These are phyloP conservation scores for Paraconiothyrium brasiliense DNA, from an alignment of 2,329 filamentous ascomycete species.

Conservation along the genomic window DNA sequence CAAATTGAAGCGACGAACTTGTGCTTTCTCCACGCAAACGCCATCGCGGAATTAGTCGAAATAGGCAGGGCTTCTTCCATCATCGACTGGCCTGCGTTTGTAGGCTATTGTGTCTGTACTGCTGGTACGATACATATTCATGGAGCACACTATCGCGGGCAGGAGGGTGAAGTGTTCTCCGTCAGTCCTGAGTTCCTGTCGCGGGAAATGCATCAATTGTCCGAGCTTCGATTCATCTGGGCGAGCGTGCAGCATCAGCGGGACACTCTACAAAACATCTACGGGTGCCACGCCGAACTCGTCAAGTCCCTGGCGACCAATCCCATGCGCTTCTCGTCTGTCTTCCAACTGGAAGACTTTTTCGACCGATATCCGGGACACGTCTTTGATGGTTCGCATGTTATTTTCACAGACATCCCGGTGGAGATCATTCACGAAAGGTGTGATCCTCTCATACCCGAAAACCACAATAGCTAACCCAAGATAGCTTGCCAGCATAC, in stretches of 20 bases:
- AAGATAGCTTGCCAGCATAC: conserved; percentile 42
- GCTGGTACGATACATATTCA: conserved; percentile 90
- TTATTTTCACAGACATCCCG: conserved; percentile 73
- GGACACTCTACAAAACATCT: conserved; percentile 80
- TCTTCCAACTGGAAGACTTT: conserved; percentile 87
- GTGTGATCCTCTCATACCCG: conserved; percentile 45
- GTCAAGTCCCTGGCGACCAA: conserved; percentile 75
- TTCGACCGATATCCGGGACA: conserved; percentile 82
- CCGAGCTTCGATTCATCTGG: conserved; percentile 79
- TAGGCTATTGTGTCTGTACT: conserved; percentile 86
- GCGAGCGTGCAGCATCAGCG: conserved; percentile 81
- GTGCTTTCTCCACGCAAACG: conserved; percentile 87
- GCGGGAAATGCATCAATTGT: conserved; percentile 81
- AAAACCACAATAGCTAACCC: conserved; percentile 22
- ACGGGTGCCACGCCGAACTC: conserved; percentile 81
- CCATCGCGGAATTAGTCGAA: conserved; percentile 83
- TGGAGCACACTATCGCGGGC: conserved; percentile 77
- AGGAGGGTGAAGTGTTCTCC: conserved; percentile 71
- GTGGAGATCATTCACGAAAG: conserved; percentile 69
- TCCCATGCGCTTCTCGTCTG: conserved; percentile 76
- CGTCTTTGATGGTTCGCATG: conserved; percentile 77
- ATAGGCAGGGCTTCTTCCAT: conserved; percentile 77
- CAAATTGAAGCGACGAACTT: conserved; percentile 90
- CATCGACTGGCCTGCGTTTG: conserved; percentile 86
- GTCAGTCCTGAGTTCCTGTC: conserved; percentile 75